Percentiles rank a stretch among this genome's conserved stretches.
These are phyloP conservation scores for Tetradesmus obliquus DNA, from an alignment of 139 green algal species.

Conservation along the genomic window DNA sequence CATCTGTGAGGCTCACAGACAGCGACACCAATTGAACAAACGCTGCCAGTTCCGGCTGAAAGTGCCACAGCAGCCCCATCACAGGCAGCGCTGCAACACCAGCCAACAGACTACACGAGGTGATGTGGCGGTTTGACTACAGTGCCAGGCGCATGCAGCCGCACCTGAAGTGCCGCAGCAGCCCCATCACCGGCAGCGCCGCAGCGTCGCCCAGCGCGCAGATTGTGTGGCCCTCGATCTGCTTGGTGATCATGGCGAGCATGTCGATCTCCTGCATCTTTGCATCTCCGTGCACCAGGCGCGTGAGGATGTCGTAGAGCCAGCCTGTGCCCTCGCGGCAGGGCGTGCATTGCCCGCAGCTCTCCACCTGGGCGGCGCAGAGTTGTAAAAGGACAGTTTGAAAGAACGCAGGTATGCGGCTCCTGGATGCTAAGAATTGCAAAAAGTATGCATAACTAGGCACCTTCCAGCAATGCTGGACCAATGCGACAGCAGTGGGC, in stretches of 20 bases:
- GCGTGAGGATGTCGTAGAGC: constrained; percentile 94
- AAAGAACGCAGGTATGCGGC: constrained; percentile 79
- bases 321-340: constrained; percentile 96
- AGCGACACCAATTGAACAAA: background rate
- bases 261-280: constrained; percentile 98
- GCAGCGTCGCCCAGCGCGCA: constrained; percentile 98
- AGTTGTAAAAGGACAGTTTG: constrained; percentile 97
- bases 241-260: constrained; percentile 96
- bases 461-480: background rate
- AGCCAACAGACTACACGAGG: no score
- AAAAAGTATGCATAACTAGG: constrained; percentile 37
- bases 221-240: constrained; percentile 98
- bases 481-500: background rate
- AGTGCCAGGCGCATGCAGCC: background rate
- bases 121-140: background rate
- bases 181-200: constrained; percentile 96
- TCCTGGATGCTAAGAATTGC: constrained; percentile 77
- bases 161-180: constrained; percentile 97
- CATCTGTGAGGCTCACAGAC: background rate
- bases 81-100: no score
- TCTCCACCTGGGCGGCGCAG: constrained; percentile 67
- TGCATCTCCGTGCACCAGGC: constrained; percentile 85
- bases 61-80: no score
- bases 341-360: constrained; percentile 98
- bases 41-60: no score